phyloP scores from a whole-genome alignment of 202 grass and related monocot species.

The Carex sylvatica region DNA sequence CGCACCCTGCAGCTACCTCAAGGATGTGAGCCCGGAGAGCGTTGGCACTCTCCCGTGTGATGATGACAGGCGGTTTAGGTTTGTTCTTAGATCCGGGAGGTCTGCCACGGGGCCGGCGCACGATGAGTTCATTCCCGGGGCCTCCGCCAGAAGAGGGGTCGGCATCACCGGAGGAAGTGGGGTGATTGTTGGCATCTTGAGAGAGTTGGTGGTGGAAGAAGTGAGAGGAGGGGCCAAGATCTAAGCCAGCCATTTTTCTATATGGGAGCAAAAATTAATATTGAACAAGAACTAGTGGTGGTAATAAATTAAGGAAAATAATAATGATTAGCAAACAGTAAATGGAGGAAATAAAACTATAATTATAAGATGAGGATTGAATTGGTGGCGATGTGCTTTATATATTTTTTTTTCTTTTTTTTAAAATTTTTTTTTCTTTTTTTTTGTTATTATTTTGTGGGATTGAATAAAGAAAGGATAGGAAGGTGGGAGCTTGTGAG shows the following conservation, averaged over 20 bases:
- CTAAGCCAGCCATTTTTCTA: conserved; percentile 68
- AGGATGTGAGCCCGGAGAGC: conserved; percentile 87
- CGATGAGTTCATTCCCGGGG: conserved; percentile 42
- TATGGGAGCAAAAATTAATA: conserved; percentile 36
- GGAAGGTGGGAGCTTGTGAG: conserved; percentile 32
- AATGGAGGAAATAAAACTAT: conserved; percentile 71
- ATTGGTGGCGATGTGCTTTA: conserved; percentile 29
- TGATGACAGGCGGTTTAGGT: conserved; percentile 95
- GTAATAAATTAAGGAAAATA: conserved; percentile 71
- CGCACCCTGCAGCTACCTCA: conserved; percentile 78
- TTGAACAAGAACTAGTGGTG: conserved; percentile 59
- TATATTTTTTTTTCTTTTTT: conserved; percentile 25
- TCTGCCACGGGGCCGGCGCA: conserved; percentile 64
- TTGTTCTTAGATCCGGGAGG: conserved; percentile 95
- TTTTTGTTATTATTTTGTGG: conserved; percentile 32
- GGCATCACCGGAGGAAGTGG: conserved; percentile 17
- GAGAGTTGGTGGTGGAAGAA: conserved; percentile 51
- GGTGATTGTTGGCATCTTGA: conserved; percentile 27
- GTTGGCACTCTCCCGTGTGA: conserved; percentile 93
- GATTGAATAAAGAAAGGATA: conserved; percentile 34
- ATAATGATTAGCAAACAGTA: conserved; percentile 92
- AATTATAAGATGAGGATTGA: conserved; percentile 41
- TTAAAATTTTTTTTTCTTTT: conserved; percentile 38
- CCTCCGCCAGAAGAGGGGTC: conserved; percentile 40
- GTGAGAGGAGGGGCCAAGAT: conserved; percentile 64